A percentile compares a stretch with the other conserved stretches of the same genome.
phyloP scores from a whole-genome alignment of 1,284 basidiomycete species.

The Xerocomus nothofagi region DNA sequence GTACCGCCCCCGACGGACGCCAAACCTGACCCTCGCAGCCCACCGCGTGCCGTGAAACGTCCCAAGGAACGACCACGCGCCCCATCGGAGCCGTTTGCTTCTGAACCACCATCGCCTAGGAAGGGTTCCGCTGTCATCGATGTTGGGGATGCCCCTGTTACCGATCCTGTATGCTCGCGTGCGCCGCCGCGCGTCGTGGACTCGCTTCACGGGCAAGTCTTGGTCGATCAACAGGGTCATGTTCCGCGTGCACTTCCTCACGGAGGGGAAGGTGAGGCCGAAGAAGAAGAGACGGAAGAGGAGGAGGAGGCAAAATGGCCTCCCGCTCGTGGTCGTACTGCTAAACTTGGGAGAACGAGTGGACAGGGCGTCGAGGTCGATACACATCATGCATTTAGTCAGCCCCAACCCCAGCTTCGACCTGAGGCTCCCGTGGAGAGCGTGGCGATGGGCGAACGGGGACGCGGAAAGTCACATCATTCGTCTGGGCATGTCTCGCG shows the following conservation, averaged over 20 bases:
- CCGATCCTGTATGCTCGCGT: background rate
- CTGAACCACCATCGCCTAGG: slow-evolving; percentile 15
- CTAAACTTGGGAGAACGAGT: background rate
- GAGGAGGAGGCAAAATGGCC: slow-evolving; percentile 16
- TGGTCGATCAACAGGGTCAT: slow-evolving; percentile 26
- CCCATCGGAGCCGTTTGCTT: slow-evolving; percentile 22
- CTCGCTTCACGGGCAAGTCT: slow-evolving; percentile 15
- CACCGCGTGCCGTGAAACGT: slow-evolving; percentile 6
- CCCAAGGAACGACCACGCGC: slow-evolving; percentile 9
- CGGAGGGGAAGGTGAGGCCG: background rate
- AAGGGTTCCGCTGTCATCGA: background rate
- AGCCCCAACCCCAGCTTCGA: background rate
- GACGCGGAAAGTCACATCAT: background rate
- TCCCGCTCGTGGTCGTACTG: slow-evolving; percentile 12
- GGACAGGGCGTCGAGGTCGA: background rate
- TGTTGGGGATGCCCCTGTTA: background rate
- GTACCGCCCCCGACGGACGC: background rate
- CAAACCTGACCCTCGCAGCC: background rate
- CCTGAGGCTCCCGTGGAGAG: background rate
- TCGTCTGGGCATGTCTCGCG: background rate
- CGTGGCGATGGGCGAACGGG: background rate
- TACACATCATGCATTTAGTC: slow-evolving; percentile 28
- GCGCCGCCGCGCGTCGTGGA: slow-evolving; percentile 30
- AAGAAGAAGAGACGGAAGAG: background rate
- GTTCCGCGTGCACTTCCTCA: slow-evolving; percentile 9